These are phyloP conservation scores for Stachybotrys chlorohalonatus DNA, from an alignment of 2,329 filamentous ascomycete genomes.

Conservation along the genomic window DNA sequence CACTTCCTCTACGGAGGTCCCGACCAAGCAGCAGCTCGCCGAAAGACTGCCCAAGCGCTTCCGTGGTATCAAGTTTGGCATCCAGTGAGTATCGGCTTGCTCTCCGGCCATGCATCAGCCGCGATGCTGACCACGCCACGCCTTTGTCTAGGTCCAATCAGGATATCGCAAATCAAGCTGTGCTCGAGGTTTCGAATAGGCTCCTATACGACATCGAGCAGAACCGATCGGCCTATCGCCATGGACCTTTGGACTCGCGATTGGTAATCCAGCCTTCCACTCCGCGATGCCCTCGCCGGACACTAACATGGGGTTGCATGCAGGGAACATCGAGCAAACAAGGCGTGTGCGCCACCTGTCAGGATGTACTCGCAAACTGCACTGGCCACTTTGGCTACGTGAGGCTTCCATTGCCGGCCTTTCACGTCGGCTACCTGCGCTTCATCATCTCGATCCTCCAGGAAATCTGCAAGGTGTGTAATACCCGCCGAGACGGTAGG, in stretches of 20 bases:
- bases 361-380: conserved; percentile 71
- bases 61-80: conserved; percentile 87
- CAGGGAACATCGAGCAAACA: conserved; percentile 78
- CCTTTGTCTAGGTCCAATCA: conserved; percentile 62
- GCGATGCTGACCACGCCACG: not conserved
- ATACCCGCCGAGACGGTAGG: not conserved
- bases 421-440: conserved; percentile 93
- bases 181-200: conserved; percentile 85
- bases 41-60: conserved; percentile 87
- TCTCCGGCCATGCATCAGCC: not conserved
- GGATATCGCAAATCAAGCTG: conserved; percentile 91
- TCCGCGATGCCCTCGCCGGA: not conserved
- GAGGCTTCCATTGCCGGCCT: conserved; percentile 79
- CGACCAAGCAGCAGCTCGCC: conserved; percentile 77
- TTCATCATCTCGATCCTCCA: conserved; percentile 88
- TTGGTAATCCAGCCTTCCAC: conserved; percentile 38
- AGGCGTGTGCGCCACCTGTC: conserved; percentile 73
- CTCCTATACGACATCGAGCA: conserved; percentile 86
- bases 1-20: conserved; percentile 4
- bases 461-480: conserved; percentile 74
- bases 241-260: conserved; percentile 82
- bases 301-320: not conserved
- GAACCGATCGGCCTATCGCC: conserved; percentile 63
- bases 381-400: conserved; percentile 96
- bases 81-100: conserved; percentile 51